A percentile compares a stretch with the other conserved stretches of the same genome.
Evolutionary conservation across 1,284 basidiomycete species (phyloP).

Genomic region (Leccinum pallidistipes): DNA sequence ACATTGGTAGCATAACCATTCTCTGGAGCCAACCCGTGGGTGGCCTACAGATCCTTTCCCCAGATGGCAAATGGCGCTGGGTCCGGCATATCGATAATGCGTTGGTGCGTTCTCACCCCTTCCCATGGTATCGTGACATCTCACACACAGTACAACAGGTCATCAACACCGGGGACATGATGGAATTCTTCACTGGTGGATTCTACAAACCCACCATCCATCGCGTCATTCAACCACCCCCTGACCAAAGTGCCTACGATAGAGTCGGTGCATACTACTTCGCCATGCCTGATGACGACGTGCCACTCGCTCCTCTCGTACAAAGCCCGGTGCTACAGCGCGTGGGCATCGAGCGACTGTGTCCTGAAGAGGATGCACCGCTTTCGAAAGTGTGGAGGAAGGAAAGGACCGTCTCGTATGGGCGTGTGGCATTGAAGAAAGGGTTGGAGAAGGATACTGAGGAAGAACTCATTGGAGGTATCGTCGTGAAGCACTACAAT

Average conservation of each 20-base stretch:
- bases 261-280: slow-evolving; percentile 48
- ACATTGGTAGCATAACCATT: slow-evolving; percentile 56
- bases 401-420: slow-evolving; percentile 2
- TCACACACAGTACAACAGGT: slow-evolving; percentile 11
- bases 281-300: slow-evolving; percentile 32
- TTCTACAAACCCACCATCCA: slow-evolving; percentile 48
- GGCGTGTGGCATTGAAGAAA: slow-evolving; percentile 8
- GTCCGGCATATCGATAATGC: slow-evolving; percentile 54
- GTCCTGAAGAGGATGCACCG: background rate
- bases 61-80: slow-evolving; percentile 55
- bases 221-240: slow-evolving; percentile 43
- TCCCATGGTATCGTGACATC: background rate
- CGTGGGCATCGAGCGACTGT: background rate
- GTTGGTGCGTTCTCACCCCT: background rate
- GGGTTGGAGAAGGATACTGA: slow-evolving; percentile 36
- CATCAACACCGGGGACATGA: slow-evolving; percentile 57
- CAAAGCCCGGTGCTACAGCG: slow-evolving; percentile 33
- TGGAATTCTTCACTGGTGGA: slow-evolving; percentile 54
- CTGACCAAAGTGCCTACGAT: slow-evolving; percentile 39
- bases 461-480: slow-evolving; percentile 42
- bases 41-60: slow-evolving; percentile 53
- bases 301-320: slow-evolving; percentile 25
- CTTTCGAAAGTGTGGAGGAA: background rate
- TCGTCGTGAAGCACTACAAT: slow-evolving; percentile 46
- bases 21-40: slow-evolving; percentile 60